Percentiles rank a stretch among this genome's conserved stretches.
These are phyloP conservation scores for Fusarium hostae DNA, from an alignment of 2,329 filamentous ascomycete genomes.

Conservation along the genomic window DNA sequence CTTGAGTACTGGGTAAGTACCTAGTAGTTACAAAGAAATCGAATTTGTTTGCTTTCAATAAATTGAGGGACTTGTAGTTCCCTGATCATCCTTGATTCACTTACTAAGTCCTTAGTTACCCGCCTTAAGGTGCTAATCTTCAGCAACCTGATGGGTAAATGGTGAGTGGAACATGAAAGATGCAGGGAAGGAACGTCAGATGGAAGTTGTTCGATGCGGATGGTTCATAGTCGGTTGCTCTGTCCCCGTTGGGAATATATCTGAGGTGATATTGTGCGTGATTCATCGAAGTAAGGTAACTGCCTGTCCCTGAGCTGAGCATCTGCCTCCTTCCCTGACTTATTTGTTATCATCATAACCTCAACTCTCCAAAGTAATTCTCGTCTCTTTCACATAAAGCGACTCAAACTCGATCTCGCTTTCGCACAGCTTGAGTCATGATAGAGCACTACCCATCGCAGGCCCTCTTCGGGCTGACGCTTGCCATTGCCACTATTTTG, in stretches of 20 bases:
- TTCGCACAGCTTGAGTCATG: not conserved
- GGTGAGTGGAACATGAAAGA: not conserved
- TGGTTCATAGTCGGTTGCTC: not conserved
- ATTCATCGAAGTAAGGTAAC: not conserved
- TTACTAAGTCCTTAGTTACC: not conserved
- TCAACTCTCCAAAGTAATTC: not conserved
- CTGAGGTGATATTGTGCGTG: not conserved
- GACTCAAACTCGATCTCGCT: not conserved
- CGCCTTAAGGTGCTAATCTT: not conserved
- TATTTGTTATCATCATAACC: not conserved
- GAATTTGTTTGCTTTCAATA: not conserved
- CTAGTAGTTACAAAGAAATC: not conserved
- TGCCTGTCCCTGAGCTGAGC: not conserved
- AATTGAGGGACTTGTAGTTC: not conserved
- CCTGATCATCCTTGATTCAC: not conserved
- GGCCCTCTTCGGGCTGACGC: constrained; percentile 7
- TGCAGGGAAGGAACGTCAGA: not conserved
- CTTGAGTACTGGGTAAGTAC: not conserved
- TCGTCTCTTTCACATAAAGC: not conserved
- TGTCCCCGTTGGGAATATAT: not conserved
- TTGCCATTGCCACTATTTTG: constrained; percentile 12
- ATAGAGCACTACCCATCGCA: constrained; percentile 25
- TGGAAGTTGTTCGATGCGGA: not conserved
- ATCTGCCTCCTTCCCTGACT: not conserved
- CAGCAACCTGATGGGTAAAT: not conserved